These are phyloP conservation scores for Mucor saturninus DNA, from an alignment of 371 early-diverging fungal species.

Conservation along the genomic window DNA sequence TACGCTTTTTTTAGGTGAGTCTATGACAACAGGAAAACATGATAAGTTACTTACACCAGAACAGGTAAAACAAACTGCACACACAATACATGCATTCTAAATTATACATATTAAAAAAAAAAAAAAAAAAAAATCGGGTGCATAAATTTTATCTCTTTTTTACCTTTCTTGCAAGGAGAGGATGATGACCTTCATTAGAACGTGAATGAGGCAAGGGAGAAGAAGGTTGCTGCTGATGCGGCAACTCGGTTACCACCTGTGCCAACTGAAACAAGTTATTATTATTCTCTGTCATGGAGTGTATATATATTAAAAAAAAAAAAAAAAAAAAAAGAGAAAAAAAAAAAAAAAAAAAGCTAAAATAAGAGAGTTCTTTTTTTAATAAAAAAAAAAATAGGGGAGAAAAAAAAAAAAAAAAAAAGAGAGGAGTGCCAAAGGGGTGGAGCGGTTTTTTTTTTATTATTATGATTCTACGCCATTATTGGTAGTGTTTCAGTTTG, in stretches of 20 bases:
- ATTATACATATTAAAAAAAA: neutral
- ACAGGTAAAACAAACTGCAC: slow-evolving; percentile 57
- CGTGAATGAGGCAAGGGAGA: slow-evolving; percentile 17
- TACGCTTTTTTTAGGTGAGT: slow-evolving; percentile 3
- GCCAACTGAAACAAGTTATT: slow-evolving; percentile 50
- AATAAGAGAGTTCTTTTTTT: neutral
- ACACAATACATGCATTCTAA: slow-evolving; percentile 60
- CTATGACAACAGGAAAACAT: no score
- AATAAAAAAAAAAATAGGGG: slow-evolving; percentile 5
- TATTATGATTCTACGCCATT: slow-evolving; percentile 8
- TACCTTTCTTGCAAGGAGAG: slow-evolving; percentile 15
- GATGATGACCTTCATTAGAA: slow-evolving; percentile 22
- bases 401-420: neutral
- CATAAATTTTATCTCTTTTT: neutral
- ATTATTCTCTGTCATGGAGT: slow-evolving; percentile 29
- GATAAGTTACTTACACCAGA: slow-evolving; percentile 36
- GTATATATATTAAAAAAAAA: neutral
- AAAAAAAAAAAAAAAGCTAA: neutral
- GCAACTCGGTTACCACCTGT: slow-evolving; percentile 45
- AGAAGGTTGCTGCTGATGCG: slow-evolving; percentile 21
- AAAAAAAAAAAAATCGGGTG: neutral
- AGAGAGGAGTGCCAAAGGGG: slow-evolving; percentile 12
- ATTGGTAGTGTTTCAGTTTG: slow-evolving; percentile 21
- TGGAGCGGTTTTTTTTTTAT: slow-evolving; percentile 1
- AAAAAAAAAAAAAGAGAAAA: slow-evolving; percentile 1